These are phyloP conservation scores for Sisymbrium altissimum DNA, from an alignment of 345 rosid genomes.

Conservation along the genomic window DNA sequence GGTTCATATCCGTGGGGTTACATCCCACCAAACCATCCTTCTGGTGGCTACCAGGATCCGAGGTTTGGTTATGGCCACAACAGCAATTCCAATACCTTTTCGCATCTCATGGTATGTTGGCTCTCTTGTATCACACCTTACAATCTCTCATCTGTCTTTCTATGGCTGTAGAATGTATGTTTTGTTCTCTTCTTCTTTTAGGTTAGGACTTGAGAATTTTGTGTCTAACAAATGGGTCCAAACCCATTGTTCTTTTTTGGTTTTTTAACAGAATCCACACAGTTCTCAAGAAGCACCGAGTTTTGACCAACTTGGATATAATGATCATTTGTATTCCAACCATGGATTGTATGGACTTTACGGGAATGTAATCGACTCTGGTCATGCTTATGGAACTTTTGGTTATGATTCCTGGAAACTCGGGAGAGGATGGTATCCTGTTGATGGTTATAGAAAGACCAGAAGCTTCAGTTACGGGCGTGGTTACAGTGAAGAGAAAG, in stretches of 20 bases:
- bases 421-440: constrained; percentile 59
- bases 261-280: constrained; percentile 41
- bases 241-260: background rate
- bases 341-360: constrained; percentile 52
- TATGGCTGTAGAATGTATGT: background rate
- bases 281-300: constrained; percentile 42
- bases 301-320: constrained; percentile 44
- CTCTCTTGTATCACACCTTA: background rate
- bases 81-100: constrained; percentile 28
- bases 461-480: constrained; percentile 40
- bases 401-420: constrained; percentile 60
- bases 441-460: constrained; percentile 51
- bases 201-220: background rate
- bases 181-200: background rate
- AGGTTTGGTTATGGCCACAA: constrained; percentile 47
- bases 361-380: constrained; percentile 42
- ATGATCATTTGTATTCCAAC: constrained; percentile 50
- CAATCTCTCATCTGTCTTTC: background rate
- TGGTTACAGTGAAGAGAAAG: constrained; percentile 55
- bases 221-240: background rate
- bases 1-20: constrained; percentile 46
- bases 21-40: constrained; percentile 29
- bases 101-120: constrained; percentile 49
- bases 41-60: constrained; percentile 40
- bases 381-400: constrained; percentile 50